Conservation (phyloP, 2,329 filamentous ascomycete genomes). For the Cladophialophora chaetospira region DNA sequence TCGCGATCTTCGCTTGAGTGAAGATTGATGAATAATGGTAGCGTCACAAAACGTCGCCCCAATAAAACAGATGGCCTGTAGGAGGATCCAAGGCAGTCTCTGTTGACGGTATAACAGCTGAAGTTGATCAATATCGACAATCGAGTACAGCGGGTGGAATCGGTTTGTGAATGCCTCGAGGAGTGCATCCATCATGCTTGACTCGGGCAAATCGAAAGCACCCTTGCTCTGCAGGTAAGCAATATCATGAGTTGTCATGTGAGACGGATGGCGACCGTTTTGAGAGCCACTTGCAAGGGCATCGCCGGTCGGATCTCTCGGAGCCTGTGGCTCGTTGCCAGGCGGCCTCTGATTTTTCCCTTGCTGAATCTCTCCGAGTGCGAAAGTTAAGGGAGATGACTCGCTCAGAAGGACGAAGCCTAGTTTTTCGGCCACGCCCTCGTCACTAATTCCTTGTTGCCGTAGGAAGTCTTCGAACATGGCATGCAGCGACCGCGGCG, state of each 20-base stretch:
- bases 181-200: neutral
- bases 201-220: neutral
- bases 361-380: neutral
- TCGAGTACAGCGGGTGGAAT: conserved; percentile 8
- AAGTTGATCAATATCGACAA: conserved; percentile 6
- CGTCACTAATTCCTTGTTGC: too few species aligned
- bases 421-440: too few species aligned
- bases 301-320: neutral
- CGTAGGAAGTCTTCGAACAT: too few species aligned
- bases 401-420: neutral
- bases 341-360: neutral
- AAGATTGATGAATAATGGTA: neutral
- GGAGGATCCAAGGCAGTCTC: conserved; percentile 3
- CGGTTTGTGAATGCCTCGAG: neutral
- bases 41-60: conserved; percentile 4
- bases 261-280: neutral
- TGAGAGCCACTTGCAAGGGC: too few species aligned
- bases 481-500: too few species aligned
- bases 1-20: neutral
- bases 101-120: neutral
- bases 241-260: conserved; percentile 1
- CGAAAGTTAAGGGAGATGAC: neutral
- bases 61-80: conserved; percentile 3
- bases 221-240: neutral
- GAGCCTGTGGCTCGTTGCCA: neutral